Conservation (phyloP, 345 rosid genomes). For the Triadica sebifera region DNA sequence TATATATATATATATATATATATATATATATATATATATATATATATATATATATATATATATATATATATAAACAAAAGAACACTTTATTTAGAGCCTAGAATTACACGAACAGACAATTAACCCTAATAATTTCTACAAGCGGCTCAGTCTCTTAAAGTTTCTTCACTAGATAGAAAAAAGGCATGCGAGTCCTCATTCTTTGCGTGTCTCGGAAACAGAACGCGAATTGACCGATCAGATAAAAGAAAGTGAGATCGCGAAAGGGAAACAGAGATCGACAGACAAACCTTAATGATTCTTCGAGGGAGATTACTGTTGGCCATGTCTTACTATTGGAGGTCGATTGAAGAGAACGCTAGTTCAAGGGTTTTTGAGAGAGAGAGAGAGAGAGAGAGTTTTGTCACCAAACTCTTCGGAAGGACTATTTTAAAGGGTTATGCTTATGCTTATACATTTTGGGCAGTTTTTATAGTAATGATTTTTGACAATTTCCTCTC, state of each 20-base stretch:
- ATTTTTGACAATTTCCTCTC: too few species aligned
- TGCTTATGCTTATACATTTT: too few species aligned
- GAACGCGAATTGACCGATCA: slow-evolving; percentile 11
- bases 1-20: too few species aligned
- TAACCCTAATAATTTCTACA: background rate
- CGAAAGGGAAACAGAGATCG: slow-evolving; percentile 7
- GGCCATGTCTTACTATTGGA: slow-evolving; percentile 62
- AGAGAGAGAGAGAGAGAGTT: too few species aligned
- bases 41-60: background rate
- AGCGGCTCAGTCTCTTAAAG: background rate
- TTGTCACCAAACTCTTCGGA: too few species aligned
- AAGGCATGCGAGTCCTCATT: background rate
- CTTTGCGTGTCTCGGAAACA: background rate
- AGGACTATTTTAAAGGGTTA: too few species aligned
- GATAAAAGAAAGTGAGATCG: background rate
- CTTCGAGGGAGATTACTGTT: slow-evolving; percentile 91
- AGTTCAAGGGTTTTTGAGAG: slow-evolving; percentile 16
- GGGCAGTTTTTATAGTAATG: too few species aligned
- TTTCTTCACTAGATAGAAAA: background rate
- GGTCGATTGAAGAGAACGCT: slow-evolving; percentile 21
- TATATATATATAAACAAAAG: background rate
- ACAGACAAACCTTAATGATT: slow-evolving; percentile 76
- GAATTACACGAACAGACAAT: background rate
- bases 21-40: too few species aligned
- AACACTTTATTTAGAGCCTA: background rate